Percentiles rank a stretch among this genome's conserved stretches.
Conservation (phyloP, 352 stramenopile species). For the Pythium aquatile region DNA sequence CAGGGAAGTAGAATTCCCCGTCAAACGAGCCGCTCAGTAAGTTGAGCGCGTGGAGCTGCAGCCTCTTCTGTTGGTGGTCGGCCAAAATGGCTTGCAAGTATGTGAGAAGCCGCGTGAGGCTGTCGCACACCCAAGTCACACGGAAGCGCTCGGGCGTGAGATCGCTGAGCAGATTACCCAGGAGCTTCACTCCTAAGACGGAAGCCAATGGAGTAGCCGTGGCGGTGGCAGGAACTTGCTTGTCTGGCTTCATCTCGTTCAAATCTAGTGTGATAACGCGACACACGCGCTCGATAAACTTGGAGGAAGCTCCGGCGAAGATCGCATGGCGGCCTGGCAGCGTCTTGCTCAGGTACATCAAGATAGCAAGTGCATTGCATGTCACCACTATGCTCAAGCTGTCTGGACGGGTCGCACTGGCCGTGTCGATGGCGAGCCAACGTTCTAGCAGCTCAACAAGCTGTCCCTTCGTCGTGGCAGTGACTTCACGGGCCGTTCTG, state of each 20-base stretch:
- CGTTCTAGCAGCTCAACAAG: constrained; percentile 39
- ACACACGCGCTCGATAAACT: constrained; percentile 30
- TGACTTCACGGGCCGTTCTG: constrained; percentile 30
- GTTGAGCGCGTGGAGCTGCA: constrained; percentile 43
- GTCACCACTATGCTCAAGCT: not conserved
- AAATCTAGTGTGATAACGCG: constrained; percentile 13
- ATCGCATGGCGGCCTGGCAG: constrained; percentile 24
- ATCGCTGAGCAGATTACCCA: constrained; percentile 48
- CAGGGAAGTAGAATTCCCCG: constrained; percentile 37
- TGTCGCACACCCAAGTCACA: constrained; percentile 31
- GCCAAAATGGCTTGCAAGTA: constrained; percentile 33
- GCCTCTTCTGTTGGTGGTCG: constrained; percentile 43
- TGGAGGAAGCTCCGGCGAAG: constrained; percentile 19
- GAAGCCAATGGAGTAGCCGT: not conserved
- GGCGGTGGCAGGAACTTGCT: not conserved
- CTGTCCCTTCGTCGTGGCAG: constrained; percentile 15
- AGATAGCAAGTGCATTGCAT: constrained; percentile 29
- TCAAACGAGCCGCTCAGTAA: constrained; percentile 41
- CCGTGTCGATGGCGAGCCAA: constrained; percentile 3
- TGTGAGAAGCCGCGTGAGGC: constrained; percentile 28
- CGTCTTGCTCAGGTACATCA: constrained; percentile 36
- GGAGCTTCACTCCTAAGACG: constrained; percentile 38
- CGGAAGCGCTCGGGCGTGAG: constrained; percentile 22
- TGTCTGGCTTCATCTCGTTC: constrained; percentile 8
- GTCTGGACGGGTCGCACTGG: not conserved